phyloP scores from a whole-genome alignment of 2,329 filamentous ascomycete species.

The Shiraia bambusicola region DNA sequence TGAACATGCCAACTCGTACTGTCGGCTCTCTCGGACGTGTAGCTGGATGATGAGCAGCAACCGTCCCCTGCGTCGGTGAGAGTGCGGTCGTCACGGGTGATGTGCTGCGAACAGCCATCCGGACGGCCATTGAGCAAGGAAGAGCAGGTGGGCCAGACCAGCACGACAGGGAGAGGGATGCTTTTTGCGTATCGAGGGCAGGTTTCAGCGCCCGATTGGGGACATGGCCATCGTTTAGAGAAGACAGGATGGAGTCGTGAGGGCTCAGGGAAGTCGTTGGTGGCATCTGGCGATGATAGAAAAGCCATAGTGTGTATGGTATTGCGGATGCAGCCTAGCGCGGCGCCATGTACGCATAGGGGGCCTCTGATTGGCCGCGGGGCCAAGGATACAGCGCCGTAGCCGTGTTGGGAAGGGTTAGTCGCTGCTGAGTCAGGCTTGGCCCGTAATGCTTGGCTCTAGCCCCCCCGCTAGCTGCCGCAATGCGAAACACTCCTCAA shows the following conservation, averaged over 20 bases:
- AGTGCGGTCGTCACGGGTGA: slow-evolving; percentile 23
- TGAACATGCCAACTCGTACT: slow-evolving; percentile 14
- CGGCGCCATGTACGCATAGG: neutral
- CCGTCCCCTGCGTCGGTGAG: slow-evolving; percentile 36
- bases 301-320: slow-evolving; percentile 1
- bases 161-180: slow-evolving; percentile 10
- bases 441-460: slow-evolving; percentile 3
- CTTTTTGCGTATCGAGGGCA: slow-evolving; percentile 29
- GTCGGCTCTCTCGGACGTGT: slow-evolving; percentile 22
- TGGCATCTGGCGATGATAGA: slow-evolving; percentile 14
- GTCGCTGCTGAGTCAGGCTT: slow-evolving; percentile 13
- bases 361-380: slow-evolving; percentile 11
- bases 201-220: slow-evolving; percentile 31
- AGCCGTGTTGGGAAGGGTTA: no score
- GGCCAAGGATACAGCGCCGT: slow-evolving; percentile 2
- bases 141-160: slow-evolving; percentile 17
- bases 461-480: slow-evolving; percentile 14
- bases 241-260: slow-evolving; percentile 16
- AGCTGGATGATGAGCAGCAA: slow-evolving; percentile 27
- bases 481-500: slow-evolving; percentile 30
- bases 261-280: slow-evolving; percentile 11
- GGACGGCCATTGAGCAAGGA: slow-evolving; percentile 19
- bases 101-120: slow-evolving; percentile 15
- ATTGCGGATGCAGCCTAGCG: neutral
- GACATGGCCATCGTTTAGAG: slow-evolving; percentile 21